Evolutionary conservation across 495 filamentous ascomycete genomes (phyloP), one percentile per base, ranked within the genome.

Genomic region (Xylaria sp.): DNA sequence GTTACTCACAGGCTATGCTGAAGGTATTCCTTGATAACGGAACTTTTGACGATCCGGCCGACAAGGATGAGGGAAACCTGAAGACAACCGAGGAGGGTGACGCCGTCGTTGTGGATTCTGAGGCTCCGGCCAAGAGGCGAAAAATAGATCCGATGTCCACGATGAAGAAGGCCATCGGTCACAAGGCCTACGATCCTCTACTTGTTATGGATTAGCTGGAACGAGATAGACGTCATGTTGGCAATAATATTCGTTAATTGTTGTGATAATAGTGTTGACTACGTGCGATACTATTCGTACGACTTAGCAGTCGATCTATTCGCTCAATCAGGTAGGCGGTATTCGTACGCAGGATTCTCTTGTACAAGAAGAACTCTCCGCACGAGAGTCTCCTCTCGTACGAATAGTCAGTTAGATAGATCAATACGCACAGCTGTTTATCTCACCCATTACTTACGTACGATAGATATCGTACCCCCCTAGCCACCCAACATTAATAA

Each of bases 1-100:
- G 85, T 1, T 85, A 85, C 71, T 82, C 78, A 43, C 83, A 85
- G 75, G 84, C 70, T 21, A 80, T 82, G 82, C 58, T 86, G 74
- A 86, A 86, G 82, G 77, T 82, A 33, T 86, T 87, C 61, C 63
- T 87, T 31, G 83, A 82, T 11, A 73, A 72, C 19, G 83, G 83
- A 1, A 57, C 71, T 19, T 85, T 83, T 70, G 78, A 77, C 9
- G 81, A 80, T 9, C 68, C 64, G 19, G 81, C 81, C 31, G 79
- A 79, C 7, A 43, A 65, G 24, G 40, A 44, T 15, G 61, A 46
- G 21, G 61, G 29, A 24, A 66, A 80, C 79, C 41, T 70, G 55
- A 70, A 67, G 80, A 79, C 69, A 65, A 72, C 67, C 73, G 57
- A 48, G 70, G 72, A 71, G 26, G 76, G 58, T 19, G 59, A 77